phyloP scores from a whole-genome alignment of 2,329 filamentous ascomycete species.

The Apiospora kogelbergensis region DNA sequence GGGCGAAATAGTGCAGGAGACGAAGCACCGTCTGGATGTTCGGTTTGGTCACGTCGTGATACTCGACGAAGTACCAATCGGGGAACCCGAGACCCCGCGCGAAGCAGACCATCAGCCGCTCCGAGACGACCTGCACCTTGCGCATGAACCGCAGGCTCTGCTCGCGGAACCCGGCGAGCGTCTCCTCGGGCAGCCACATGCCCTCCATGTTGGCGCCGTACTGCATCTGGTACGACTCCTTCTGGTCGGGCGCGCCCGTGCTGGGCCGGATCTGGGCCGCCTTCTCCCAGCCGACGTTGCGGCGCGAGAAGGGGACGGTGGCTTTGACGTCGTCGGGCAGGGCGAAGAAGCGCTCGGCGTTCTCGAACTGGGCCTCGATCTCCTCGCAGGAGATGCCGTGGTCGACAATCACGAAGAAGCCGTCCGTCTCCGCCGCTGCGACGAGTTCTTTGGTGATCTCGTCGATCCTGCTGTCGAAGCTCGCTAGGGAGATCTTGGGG shows the following conservation, averaged over 20 bases:
- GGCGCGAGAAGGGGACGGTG: conserved; percentile 51
- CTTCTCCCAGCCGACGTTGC: conserved; percentile 63
- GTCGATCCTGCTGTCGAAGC: conserved; percentile 53
- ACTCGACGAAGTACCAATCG: conserved; percentile 55
- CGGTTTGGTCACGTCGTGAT: conserved; percentile 48
- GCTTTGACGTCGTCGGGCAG: conserved; percentile 52
- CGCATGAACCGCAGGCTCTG: conserved; percentile 53
- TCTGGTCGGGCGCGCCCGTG: conserved; percentile 57
- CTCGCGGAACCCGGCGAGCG: conserved; percentile 48
- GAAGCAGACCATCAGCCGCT: conserved; percentile 58
- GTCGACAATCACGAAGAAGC: conserved; percentile 59
- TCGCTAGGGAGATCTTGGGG: conserved; percentile 51
- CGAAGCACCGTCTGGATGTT: conserved; percentile 56
- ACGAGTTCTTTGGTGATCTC: conserved; percentile 53
- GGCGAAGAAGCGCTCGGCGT: conserved; percentile 53
- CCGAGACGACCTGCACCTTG: conserved; percentile 50
- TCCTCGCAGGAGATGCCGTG: conserved; percentile 51
- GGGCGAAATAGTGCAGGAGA: conserved; percentile 56
- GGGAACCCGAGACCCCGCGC: conserved; percentile 56
- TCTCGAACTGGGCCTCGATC: conserved; percentile 51
- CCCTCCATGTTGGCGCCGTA: conserved; percentile 55
- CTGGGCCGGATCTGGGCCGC: conserved; percentile 58
- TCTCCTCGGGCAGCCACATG: conserved; percentile 49
- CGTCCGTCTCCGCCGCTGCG: conserved; percentile 55
- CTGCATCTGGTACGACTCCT: conserved; percentile 64